A percentile compares a stretch with the other conserved stretches of the same genome.
Conservation (phyloP, 768 basidiomycete genomes). For the Lenzites betulinus region DNA sequence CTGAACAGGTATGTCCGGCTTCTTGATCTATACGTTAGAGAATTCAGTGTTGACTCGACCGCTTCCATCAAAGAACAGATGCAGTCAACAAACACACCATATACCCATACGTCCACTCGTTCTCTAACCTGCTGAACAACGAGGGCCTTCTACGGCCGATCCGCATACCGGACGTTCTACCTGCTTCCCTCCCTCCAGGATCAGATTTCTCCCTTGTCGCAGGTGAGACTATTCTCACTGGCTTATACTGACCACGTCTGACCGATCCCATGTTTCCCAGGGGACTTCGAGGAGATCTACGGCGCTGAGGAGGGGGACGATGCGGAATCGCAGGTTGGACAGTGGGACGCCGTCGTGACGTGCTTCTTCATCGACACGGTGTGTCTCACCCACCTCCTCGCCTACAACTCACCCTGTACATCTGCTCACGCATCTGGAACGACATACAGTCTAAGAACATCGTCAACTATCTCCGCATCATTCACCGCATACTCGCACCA, state of each 20-base stretch:
- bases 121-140: conserved; percentile 74
- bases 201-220: conserved; percentile 85
- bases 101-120: conserved; percentile 90
- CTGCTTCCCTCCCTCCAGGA: conserved; percentile 64
- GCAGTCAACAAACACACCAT: conserved; percentile 69
- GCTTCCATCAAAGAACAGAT: conserved; percentile 50
- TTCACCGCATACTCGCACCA: conserved; percentile 78
- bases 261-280: conserved; percentile 34
- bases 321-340: conserved; percentile 67
- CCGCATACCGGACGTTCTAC: conserved; percentile 81
- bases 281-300: conserved; percentile 94
- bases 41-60: neutral
- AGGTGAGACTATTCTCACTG: conserved; percentile 43
- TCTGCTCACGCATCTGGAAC: neutral
- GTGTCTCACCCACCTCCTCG: conserved; percentile 27
- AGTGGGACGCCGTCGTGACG: conserved; percentile 89
- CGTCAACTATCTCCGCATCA: conserved; percentile 85
- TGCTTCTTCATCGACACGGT: conserved; percentile 99
- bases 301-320: conserved; percentile 43
- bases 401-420: neutral
- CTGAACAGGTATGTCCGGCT: conserved; percentile 69
- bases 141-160: conserved; percentile 66
- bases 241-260: neutral
- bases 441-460: conserved; percentile 87
- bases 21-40: neutral